Evolutionary conservation across 2,329 filamentous ascomycete genomes (phyloP), one percentile per base, ranked within the genome.

Genomic region (Aspergillus fructus): DNA sequence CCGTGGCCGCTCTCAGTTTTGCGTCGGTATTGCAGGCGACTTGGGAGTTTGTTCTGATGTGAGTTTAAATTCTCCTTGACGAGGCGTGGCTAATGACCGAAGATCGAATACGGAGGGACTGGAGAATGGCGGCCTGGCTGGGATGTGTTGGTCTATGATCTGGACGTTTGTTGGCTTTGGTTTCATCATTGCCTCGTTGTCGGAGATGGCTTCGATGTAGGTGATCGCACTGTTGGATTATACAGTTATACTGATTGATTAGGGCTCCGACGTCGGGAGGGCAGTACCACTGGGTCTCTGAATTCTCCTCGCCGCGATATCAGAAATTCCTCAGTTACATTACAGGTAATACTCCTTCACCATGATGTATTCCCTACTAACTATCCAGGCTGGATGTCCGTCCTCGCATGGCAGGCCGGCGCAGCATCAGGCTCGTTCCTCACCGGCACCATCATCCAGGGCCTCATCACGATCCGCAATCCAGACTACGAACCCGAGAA

Each of bases 91-190:
- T 40, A 11, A 53, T 37, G 8, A 2, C 3, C 7, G 4, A 21
- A 71, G 66, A 23, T 65, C 66, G 0, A 64, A 69, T 11, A 62
- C 58, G 3, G 52, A 68, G 27, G 68, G 67, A 1, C 55, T 70
- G 7, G 53, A 62, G 17, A 62, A 71, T 56, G 66, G 66, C 2
- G 67, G 69, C 3, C 49, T 64, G n/a, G 59, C 67, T 4, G 68
- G 66, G 15, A 46, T 69, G 58, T 65, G 68, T 40, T 70, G 68
- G 67, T 65, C 69, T 0, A 75, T 68, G 55, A 56, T 76, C 5
- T 71, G 70, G 62, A 74, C 87, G 30, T 75, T 88, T 17, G 85
- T 93, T 6, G 87, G 89, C 0, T 83, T 89, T 24, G 88, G 89
- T 6, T 87, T 86, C 23, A 80, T 93, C 17, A 68, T 75, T 30